Base-by-base conservation (phyloP, 2,329 filamentous ascomycete genomes). In the Tolypocladium cylindrosporum region DNA sequence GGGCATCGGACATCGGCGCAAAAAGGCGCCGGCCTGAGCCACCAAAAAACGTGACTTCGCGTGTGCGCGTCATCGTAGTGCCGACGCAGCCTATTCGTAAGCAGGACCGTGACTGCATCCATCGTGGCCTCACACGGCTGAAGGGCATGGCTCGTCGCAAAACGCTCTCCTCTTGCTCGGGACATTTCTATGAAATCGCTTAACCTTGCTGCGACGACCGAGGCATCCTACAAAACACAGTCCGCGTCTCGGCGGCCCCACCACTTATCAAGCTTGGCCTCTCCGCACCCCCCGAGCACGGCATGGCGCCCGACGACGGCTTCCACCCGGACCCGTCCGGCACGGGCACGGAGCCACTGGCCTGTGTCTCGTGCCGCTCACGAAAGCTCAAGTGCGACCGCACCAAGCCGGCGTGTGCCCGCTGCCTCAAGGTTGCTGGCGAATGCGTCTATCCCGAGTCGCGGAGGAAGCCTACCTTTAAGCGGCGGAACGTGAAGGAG, bases 341-440 rank as follows among this genome's bases (percentile, higher is more conserved):
- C 41, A 48, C 59, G 41, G 65, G 57, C 61, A 68, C 62, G 21
- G 78, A 79, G 64, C 72, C 76, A 24, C 86, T 96, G 72, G 89
- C 91, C 21, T 96, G 91, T 70, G 86, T 94, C 36, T 81, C 90
- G 56, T 96, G 91, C 71, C 82, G 92, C 63, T 87, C 87, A 67
- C 81, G 91, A 65, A 97, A 97, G 74, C 77, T 96, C 65, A 88
- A 89, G 72, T 97, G 92, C 74, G 91, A 97, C 73, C 88, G 91
- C 37, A 78, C 77, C 53, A 89, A 86, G 67, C 91, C 91, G 19
- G 83, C 84, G 34, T 97, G 93, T 67, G 83, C 85, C 48, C 92
- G 91, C 24, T 97, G 93, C 71, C 77, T 83, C 57, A 84, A 89
- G 63, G 74, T 92, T 53, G 82, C 85, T 56, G 85, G 87, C 69